These are phyloP conservation scores for Xylaria telfairii DNA, from an alignment of 495 filamentous ascomycete species.

Conservation along the genomic window DNA sequence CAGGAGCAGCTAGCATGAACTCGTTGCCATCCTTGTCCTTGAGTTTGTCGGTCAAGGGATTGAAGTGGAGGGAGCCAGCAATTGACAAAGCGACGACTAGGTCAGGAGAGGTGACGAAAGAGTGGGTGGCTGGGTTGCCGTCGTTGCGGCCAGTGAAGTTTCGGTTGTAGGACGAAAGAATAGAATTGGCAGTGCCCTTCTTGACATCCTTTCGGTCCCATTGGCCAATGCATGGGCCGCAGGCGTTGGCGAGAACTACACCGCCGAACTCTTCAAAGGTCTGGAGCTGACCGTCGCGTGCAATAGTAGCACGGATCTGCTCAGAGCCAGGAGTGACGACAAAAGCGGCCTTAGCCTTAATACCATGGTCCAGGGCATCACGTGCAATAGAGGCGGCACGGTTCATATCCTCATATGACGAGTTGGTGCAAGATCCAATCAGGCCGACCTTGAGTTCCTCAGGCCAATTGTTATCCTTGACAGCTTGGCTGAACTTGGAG, in stretches of 20 bases:
- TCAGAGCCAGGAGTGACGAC: conserved; percentile 96
- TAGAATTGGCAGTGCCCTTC: conserved; percentile 97
- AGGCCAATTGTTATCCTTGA: conserved; percentile 93
- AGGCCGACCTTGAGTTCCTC: conserved; percentile 96
- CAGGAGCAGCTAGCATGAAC: conserved; percentile 81
- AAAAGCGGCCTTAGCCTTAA: conserved; percentile 94
- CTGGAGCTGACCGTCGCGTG: conserved; percentile 90
- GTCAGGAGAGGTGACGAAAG: conserved; percentile 98
- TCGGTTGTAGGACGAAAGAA: conserved; percentile 96
- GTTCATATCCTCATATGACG: conserved; percentile 99
- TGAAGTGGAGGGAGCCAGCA: conserved; percentile 93
- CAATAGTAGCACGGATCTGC: conserved; percentile 96
- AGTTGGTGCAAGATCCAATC: conserved; percentile 99
- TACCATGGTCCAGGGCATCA: conserved; percentile 89
- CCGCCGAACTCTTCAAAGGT: conserved; percentile 98
- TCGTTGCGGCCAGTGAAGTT: conserved; percentile 99
- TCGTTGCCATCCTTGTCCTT: conserved; percentile 98
- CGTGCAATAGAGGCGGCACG: conserved; percentile 93
- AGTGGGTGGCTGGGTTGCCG: conserved; percentile 97
- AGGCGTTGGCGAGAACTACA: conserved; percentile 95
- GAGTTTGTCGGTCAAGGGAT: conserved; percentile 90
- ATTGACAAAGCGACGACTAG: conserved; percentile 91
- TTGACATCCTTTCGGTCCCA: conserved; percentile 95
- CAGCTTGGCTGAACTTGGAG: conserved; percentile 95
- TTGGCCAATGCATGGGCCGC: conserved; percentile 80